Percentiles rank a stretch among this genome's conserved stretches.
Conservation (phyloP, 352 stramenopile genomes). For the Phytopythium sindhum region DNA sequence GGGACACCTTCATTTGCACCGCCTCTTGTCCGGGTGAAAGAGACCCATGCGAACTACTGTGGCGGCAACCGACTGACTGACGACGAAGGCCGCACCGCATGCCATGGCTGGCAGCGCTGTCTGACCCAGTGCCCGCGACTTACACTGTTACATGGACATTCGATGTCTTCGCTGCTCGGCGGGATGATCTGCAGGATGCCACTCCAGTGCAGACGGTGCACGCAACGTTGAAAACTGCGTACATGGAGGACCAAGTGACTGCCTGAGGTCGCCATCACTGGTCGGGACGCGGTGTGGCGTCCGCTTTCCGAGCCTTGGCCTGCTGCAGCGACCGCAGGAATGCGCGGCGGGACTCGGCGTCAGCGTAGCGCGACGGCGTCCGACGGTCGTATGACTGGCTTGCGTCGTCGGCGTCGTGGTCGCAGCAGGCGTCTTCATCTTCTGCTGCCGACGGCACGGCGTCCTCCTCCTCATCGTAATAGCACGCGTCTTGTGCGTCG, state of each 20-base stretch:
- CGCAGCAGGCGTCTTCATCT: neutral
- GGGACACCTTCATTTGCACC: too few species aligned
- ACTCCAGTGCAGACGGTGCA: too few species aligned
- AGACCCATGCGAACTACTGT: neutral
- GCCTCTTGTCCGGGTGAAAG: neutral
- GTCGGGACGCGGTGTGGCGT: neutral
- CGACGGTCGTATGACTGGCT: neutral
- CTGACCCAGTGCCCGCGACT: too few species aligned
- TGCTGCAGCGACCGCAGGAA: slow-evolving; percentile 21
- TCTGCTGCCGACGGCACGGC: neutral
- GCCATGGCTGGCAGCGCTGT: too few species aligned
- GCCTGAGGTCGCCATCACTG: too few species aligned
- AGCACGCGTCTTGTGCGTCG: neutral
- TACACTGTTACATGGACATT: too few species aligned
- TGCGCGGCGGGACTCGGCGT: slow-evolving; percentile 15
- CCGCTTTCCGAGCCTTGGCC: neutral
- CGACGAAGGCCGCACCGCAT: too few species aligned
- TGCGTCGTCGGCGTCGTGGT: neutral
- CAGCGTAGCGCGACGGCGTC: slow-evolving; percentile 19
- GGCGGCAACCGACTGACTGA: too few species aligned
- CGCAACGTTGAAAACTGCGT: too few species aligned
- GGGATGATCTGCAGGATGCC: too few species aligned
- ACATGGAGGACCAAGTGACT: too few species aligned
- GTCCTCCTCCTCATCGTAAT: neutral
- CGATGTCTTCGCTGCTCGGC: too few species aligned